phyloP scores from a whole-genome alignment of 345 rosid genomes.

The Pistacia atlantica region DNA sequence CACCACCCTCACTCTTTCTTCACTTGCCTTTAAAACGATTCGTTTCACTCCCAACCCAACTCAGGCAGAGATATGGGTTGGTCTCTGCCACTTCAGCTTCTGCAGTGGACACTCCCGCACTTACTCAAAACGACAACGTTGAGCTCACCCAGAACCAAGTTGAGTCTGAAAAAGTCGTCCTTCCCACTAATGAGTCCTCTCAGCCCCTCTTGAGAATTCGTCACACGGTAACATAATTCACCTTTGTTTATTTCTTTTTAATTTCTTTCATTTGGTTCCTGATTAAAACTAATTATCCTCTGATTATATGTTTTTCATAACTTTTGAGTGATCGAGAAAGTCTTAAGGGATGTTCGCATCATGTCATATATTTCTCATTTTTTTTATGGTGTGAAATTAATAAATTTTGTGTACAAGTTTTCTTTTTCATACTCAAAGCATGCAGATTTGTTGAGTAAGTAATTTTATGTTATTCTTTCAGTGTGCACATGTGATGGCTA shows the following conservation, averaged over 20 bases:
- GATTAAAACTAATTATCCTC: neutral
- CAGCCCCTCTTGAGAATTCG: constrained; percentile 73
- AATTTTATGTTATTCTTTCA: constrained; percentile 27
- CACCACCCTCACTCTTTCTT: constrained; percentile 34
- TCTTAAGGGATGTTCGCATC: too few relatives aligned
- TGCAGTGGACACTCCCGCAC: constrained; percentile 50
- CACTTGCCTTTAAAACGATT: constrained; percentile 43
- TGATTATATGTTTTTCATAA: too few relatives aligned
- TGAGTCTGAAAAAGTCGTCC: constrained; percentile 39
- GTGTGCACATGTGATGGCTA: constrained; percentile 99
- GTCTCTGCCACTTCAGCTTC: constrained; percentile 30
- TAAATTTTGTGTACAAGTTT: neutral
- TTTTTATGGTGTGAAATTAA: neutral
- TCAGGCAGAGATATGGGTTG: constrained; percentile 28
- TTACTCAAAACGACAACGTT: constrained; percentile 16
- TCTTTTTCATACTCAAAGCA: neutral
- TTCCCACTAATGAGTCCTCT: constrained; percentile 87
- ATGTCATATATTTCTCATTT: too few relatives aligned
- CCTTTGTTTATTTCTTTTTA: constrained; percentile 8
- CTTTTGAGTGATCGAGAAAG: too few relatives aligned
- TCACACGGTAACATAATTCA: constrained; percentile 60
- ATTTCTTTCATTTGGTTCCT: neutral
- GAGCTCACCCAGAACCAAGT: constrained; percentile 32
- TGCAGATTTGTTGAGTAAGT: neutral
- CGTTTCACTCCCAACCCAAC: constrained; percentile 39